A percentile compares a stretch with the other conserved stretches of the same genome.
Evolutionary conservation across 129 eudicot genomes (phyloP).

Genomic region (Artemisia tridentata): DNA sequence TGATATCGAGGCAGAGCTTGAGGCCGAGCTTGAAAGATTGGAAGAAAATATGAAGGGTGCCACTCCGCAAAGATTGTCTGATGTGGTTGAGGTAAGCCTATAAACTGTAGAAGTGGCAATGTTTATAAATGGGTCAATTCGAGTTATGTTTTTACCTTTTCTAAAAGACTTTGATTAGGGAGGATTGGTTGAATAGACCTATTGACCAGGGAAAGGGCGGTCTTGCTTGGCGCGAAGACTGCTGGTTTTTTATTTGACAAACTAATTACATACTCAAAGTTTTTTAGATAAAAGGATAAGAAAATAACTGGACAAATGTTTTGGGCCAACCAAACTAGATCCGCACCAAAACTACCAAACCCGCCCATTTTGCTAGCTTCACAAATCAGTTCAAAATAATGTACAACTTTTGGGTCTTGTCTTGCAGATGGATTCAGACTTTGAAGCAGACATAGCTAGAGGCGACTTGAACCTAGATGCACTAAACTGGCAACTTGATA

Average conservation of each 20-base stretch:
- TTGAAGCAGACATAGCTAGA: constrained; percentile 40
- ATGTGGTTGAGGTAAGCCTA: constrained; percentile 46
- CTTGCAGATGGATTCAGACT: constrained; percentile 53
- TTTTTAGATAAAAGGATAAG: too few species aligned
- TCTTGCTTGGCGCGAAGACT: too few species aligned
- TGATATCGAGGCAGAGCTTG: constrained; percentile 78
- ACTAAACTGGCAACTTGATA: constrained; percentile 27
- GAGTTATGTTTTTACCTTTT: constrained; percentile 1
- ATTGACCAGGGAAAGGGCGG: too few species aligned
- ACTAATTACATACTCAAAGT: too few species aligned
- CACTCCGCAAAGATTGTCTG: constrained; percentile 35
- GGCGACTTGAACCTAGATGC: constrained; percentile 42
- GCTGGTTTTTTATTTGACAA: too few species aligned
- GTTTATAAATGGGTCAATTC: background rate
- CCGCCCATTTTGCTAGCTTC: background rate
- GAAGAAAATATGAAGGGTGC: constrained; percentile 49
- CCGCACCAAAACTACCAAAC: background rate
- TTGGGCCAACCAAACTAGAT: background rate
- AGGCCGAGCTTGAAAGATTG: constrained; percentile 79
- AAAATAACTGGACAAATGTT: too few species aligned
- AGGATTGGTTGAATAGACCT: too few species aligned
- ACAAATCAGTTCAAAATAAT: background rate
- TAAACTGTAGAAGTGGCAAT: background rate
- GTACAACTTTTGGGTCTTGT: constrained; percentile 8
- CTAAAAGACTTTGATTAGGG: background rate